Conservation (phyloP, 176 grass and related monocot genomes). For the Carex parvula region DNA sequence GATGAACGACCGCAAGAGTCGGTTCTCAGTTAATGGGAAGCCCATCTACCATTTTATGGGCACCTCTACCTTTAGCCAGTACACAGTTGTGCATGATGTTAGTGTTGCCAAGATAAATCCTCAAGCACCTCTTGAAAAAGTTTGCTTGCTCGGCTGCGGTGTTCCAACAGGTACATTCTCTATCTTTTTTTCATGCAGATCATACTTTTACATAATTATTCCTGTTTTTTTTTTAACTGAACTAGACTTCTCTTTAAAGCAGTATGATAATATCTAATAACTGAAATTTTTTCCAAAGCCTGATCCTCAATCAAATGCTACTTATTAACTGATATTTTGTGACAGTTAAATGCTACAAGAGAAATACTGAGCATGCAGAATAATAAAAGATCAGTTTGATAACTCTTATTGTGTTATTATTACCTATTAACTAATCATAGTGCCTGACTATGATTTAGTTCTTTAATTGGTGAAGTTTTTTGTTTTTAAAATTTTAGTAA, state of each 20-base stretch:
- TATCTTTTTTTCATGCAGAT: background rate
- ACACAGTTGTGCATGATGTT: slow-evolving; percentile 95
- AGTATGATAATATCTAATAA: background rate
- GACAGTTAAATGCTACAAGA: background rate
- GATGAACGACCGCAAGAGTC: slow-evolving; percentile 81
- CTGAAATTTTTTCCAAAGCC: background rate
- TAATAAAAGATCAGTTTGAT: background rate
- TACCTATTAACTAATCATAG: background rate
- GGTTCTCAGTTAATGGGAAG: slow-evolving; percentile 83
- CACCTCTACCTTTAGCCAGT: slow-evolving; percentile 97
- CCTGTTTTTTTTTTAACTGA: background rate
- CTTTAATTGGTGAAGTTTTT: background rate
- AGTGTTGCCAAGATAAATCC: slow-evolving; percentile 93
- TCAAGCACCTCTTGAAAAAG: slow-evolving; percentile 80
- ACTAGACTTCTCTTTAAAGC: background rate
- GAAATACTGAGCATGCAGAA: background rate
- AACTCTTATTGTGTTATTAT: background rate
- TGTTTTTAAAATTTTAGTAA: background rate
- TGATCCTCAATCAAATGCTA: background rate
- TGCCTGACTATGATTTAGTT: background rate
- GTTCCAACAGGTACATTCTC: slow-evolving; percentile 73
- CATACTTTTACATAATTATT: background rate
- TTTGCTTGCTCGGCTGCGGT: slow-evolving; percentile 94
- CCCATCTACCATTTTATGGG: slow-evolving; percentile 99
- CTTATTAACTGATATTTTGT: background rate